These are phyloP conservation scores for Pseudomonodictys pantanalensis DNA, from an alignment of 495 filamentous ascomycete species.

Conservation along the genomic window DNA sequence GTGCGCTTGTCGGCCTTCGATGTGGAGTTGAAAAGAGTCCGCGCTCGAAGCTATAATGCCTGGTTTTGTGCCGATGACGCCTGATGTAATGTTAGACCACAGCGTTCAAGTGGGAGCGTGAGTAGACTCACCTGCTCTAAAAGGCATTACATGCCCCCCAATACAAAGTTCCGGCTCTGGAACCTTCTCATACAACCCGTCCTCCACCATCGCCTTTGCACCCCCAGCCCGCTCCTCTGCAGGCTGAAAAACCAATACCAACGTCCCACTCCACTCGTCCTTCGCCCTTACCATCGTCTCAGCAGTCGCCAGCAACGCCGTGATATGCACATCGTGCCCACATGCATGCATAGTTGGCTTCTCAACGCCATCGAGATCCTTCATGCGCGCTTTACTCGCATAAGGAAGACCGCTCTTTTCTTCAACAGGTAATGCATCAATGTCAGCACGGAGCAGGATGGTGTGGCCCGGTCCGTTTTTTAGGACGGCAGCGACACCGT, in stretches of 20 bases:
- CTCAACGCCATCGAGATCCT: slow-evolving; percentile 45
- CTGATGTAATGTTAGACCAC: not conserved
- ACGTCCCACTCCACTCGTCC: slow-evolving; percentile 54
- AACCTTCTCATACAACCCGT: slow-evolving; percentile 55
- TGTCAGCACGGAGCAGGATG: slow-evolving; percentile 58
- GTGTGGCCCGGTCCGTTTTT: slow-evolving; percentile 55
- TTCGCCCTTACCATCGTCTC: slow-evolving; percentile 44
- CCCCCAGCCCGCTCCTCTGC: slow-evolving; percentile 57
- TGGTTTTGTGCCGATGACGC: slow-evolving; percentile 34
- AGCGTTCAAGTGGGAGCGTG: not conserved
- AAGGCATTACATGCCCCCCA: slow-evolving; percentile 55
- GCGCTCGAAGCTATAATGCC: slow-evolving; percentile 34
- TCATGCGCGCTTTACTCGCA: slow-evolving; percentile 47
- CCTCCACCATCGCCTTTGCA: slow-evolving; percentile 59
- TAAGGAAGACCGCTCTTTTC: slow-evolving; percentile 58
- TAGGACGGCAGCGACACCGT: slow-evolving; percentile 49
- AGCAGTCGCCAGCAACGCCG: slow-evolving; percentile 51
- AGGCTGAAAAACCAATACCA: slow-evolving; percentile 61
- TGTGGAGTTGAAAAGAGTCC: slow-evolving; percentile 33
- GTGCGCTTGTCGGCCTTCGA: slow-evolving; percentile 54
- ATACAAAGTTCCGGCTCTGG: slow-evolving; percentile 56
- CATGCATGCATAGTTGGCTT: slow-evolving; percentile 66
- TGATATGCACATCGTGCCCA: slow-evolving; percentile 64
- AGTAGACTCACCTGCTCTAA: slow-evolving; percentile 34
- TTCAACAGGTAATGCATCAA: slow-evolving; percentile 59